A percentile compares a stretch with the other conserved stretches of the same genome.
Conservation (phyloP, 23 red algal species). For the Chondrus crispus region DNA sequence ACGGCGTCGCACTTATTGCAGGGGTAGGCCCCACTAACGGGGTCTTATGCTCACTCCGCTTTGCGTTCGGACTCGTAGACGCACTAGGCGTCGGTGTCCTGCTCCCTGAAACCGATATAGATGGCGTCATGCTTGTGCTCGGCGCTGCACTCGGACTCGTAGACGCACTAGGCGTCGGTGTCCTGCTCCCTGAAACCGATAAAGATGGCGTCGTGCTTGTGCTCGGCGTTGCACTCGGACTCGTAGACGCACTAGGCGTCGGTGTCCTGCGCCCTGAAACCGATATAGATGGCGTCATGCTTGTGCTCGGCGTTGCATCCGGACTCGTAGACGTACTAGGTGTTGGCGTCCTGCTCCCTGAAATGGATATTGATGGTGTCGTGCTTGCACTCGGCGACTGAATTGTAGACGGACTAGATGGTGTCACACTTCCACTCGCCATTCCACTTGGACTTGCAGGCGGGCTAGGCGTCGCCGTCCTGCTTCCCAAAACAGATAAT, state of each 20-base stretch:
- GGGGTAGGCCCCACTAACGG: background rate
- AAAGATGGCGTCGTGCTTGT: background rate
- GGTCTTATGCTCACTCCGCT: background rate
- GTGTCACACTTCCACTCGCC: too few species aligned
- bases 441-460: too few species aligned
- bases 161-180: background rate
- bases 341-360: background rate
- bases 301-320: background rate
- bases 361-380: background rate
- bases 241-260: background rate
- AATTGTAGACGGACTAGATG: background rate
- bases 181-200: background rate
- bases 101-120: background rate
- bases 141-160: background rate
- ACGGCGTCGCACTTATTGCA: background rate
- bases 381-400: background rate
- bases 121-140: background rate
- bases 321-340: background rate
- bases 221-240: background rate
- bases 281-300: background rate
- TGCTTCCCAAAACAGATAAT: background rate
- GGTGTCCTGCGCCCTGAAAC: too few species aligned
- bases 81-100: background rate
- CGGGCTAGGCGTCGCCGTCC: background rate
- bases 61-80: background rate